Conservation (phyloP, 352 stramenopile species). For the Globisporangium echinulatum region DNA sequence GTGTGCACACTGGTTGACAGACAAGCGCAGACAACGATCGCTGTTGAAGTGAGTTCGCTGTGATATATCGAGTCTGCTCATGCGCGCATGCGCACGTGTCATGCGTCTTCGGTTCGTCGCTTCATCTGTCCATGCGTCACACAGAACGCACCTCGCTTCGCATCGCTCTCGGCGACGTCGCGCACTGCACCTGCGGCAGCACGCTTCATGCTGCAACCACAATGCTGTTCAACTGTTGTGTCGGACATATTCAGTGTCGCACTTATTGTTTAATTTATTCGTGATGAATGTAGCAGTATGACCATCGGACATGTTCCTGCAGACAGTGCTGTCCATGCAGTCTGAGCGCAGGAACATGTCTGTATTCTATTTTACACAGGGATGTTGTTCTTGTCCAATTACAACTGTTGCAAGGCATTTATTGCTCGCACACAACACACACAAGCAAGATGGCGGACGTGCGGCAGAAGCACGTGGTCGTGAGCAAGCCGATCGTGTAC, state of each 20-base stretch:
- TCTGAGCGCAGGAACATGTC: too few relatives aligned
- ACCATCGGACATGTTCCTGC: too few relatives aligned
- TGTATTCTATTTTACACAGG: too few relatives aligned
- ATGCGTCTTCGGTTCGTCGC: too few relatives aligned
- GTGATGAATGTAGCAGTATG: too few relatives aligned
- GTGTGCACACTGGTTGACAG: not conserved
- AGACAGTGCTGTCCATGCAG: too few relatives aligned
- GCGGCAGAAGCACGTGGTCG: constrained; percentile 73
- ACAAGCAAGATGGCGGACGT: constrained; percentile 49
- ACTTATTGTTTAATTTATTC: not conserved
- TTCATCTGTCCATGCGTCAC: too few relatives aligned
- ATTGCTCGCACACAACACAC: too few relatives aligned
- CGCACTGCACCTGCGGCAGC: not conserved
- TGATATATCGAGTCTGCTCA: not conserved
- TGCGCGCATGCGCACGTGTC: not conserved
- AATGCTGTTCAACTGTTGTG: too few relatives aligned
- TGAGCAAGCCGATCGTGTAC: constrained; percentile 93
- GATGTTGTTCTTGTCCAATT: too few relatives aligned
- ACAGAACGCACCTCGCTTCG: not conserved
- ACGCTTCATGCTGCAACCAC: not conserved
- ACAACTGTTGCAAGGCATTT: too few relatives aligned
- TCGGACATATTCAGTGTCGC: too few relatives aligned
- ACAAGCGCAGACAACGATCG: not conserved
- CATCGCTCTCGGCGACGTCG: not conserved
- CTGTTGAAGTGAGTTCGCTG: not conserved